Conservation (phyloP, 2,329 filamentous ascomycete species). For the Xylaria multiplex region DNA sequence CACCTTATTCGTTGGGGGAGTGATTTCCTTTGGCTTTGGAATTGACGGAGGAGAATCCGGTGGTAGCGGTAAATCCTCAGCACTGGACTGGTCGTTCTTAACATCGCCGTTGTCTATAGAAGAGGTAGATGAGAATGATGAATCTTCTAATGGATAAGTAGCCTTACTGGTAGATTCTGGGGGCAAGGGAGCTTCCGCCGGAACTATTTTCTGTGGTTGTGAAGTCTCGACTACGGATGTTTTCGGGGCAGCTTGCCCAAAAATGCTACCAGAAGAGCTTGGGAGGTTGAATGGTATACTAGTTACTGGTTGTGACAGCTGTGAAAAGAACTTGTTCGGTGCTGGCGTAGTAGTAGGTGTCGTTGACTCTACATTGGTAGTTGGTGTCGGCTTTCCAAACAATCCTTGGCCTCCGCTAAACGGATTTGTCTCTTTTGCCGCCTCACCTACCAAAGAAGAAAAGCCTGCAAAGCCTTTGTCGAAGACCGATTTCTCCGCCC, state of each 20-base stretch:
- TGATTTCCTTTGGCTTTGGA: conserved; percentile 38
- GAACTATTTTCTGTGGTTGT: conserved; percentile 53
- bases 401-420: conserved; percentile 39
- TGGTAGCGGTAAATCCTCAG: conserved; percentile 48
- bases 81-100: conserved; percentile 37
- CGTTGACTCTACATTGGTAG: conserved; percentile 50
- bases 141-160: conserved; percentile 60
- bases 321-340: conserved; percentile 57
- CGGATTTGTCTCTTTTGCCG: conserved; percentile 52
- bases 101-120: conserved; percentile 49
- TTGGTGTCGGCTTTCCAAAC: conserved; percentile 39
- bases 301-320: conserved; percentile 48
- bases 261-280: conserved; percentile 40
- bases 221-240: conserved; percentile 43
- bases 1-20: conserved; percentile 34
- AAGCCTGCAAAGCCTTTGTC: conserved; percentile 71
- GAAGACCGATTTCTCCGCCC: conserved; percentile 63
- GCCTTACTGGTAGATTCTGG: conserved; percentile 66
- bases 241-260: conserved; percentile 38
- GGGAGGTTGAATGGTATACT: conserved; percentile 52
- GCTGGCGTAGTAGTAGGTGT: conserved; percentile 65
- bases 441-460: conserved; percentile 64
- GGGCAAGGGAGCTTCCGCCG: conserved; percentile 58
- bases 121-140: conserved; percentile 62
- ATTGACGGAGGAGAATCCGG: conserved; percentile 48